Evolutionary conservation across 495 filamentous ascomycete genomes (phyloP), one percentile per base, ranked within the genome.

Genomic region (Geopyxis carbonaria): DNA sequence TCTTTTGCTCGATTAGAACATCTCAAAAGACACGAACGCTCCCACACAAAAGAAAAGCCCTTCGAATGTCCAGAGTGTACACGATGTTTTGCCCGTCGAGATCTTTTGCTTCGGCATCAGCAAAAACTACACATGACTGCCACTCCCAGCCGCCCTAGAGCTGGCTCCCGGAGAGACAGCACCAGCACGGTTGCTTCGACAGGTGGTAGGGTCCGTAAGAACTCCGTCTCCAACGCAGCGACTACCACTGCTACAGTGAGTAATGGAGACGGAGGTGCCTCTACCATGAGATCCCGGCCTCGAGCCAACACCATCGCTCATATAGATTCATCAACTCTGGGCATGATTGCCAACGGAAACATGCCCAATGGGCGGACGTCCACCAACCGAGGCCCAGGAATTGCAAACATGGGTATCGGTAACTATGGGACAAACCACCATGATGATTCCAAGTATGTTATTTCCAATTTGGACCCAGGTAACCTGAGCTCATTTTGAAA

Each of bases 91-190:
- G 89, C 89, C 22, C 73, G 89, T 23, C 72, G 89, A 42, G 89
- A 99, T 58, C 60, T 99, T 43, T 71, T 99, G 38, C 64, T 99
- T 42, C 72, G 89, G 20, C 89, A 99, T 61, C 89, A 99, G 64
- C 89, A 99, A 67, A 99, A 99, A 66, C 69, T 99, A 10, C 89
- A 99, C 55, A 81, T 92, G 75, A 91, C 84, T n/a, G 79, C 80
- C 1, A 84, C 85, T 0, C 78, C 89, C 4, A 85, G 84, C 31
- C 73, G 85, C 42, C 84, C 86, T 24, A 70, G 85, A 53, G 85
- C 79, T 58, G 76, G 71, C 42, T 72, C 77, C 38, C 87, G 95
- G 58, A 85, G 91, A 61, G 80, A 80, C 8, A 76, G 72, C 28
- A 82, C 73, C 38, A 76, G 77, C 41, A 51, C 53, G 3, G 51